phyloP scores from a whole-genome alignment of 1,284 basidiomycete species.

The Rhodotorula sp. region DNA sequence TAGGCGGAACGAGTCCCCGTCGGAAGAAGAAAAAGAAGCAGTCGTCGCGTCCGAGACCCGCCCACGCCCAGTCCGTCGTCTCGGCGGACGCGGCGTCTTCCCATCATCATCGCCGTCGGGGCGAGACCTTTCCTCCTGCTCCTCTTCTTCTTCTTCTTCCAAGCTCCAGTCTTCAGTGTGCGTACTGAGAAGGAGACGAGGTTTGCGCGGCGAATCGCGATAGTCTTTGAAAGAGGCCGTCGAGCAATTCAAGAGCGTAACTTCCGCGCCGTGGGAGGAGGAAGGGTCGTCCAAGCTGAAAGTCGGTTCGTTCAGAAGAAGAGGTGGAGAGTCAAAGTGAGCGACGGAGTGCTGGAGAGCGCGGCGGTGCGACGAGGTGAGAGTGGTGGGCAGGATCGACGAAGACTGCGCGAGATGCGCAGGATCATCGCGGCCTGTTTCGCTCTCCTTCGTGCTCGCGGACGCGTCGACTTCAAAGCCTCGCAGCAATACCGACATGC shows the following conservation, averaged over 20 bases:
- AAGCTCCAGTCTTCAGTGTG: slow-evolving; percentile 7
- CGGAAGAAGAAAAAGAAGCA: neutral
- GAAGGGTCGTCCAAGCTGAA: slow-evolving; percentile 1
- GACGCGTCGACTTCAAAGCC: neutral
- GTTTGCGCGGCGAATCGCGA: slow-evolving; percentile 20
- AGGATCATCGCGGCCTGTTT: too few relatives aligned
- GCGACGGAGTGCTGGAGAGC: neutral
- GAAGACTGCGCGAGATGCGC: neutral
- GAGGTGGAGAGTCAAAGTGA: neutral
- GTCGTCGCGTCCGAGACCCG: neutral
- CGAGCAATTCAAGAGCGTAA: slow-evolving; percentile 7
- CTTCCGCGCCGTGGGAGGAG: neutral
- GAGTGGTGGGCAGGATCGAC: neutral
- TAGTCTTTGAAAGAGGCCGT: slow-evolving; percentile 11
- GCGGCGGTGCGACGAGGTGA: neutral
- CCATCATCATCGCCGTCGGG: neutral
- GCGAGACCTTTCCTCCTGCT: neutral
- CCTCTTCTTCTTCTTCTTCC: neutral
- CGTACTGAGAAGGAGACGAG: neutral
- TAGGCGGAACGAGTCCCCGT: neutral
- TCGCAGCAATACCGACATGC: slow-evolving; percentile 9
- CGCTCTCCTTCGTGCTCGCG: neutral
- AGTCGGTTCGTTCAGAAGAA: neutral
- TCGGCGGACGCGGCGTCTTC: neutral
- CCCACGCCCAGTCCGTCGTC: neutral